These are phyloP conservation scores for Boletus vermiculosoides DNA, from an alignment of 768 basidiomycete species.

Conservation along the genomic window DNA sequence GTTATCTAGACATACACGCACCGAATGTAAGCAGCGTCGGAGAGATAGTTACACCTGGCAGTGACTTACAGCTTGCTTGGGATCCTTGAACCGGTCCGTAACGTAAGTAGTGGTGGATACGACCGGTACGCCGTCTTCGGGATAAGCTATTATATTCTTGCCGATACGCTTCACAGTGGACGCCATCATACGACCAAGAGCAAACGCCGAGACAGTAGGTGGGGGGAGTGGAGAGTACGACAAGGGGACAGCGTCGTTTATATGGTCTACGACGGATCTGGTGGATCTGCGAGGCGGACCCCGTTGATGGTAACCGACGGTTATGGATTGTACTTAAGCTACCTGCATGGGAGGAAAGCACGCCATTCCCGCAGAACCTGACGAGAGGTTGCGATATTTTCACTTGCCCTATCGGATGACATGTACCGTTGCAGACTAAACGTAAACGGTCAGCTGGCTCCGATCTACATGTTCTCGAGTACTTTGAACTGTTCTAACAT, in stretches of 20 bases:
- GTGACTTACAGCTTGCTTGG: slow-evolving; percentile 45
- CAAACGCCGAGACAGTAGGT: neutral
- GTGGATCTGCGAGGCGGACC: neutral
- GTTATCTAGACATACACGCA: slow-evolving; percentile 41
- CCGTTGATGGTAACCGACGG: neutral
- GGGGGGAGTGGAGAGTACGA: neutral
- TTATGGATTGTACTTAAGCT: neutral
- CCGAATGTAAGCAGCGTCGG: neutral
- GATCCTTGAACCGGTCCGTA: slow-evolving; percentile 39
- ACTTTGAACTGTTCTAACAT: neutral
- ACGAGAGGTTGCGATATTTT: slow-evolving; percentile 1
- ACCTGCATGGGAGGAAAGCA: slow-evolving; percentile 22
- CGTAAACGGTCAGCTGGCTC: neutral
- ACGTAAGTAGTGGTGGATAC: slow-evolving; percentile 61
- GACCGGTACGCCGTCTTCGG: slow-evolving; percentile 57
- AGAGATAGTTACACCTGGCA: neutral
- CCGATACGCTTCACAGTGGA: slow-evolving; percentile 45
- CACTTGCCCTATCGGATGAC: too few species aligned
- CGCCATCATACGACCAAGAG: slow-evolving; percentile 31
- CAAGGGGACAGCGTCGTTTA: neutral
- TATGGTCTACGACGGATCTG: neutral
- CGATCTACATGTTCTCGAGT: neutral
- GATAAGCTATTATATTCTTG: slow-evolving; percentile 59
- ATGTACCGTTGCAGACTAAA: neutral
- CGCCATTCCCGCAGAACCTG: slow-evolving; percentile 8